Conservation (phyloP, 257 asterid species). For the Ehretia macrophylla region DNA sequence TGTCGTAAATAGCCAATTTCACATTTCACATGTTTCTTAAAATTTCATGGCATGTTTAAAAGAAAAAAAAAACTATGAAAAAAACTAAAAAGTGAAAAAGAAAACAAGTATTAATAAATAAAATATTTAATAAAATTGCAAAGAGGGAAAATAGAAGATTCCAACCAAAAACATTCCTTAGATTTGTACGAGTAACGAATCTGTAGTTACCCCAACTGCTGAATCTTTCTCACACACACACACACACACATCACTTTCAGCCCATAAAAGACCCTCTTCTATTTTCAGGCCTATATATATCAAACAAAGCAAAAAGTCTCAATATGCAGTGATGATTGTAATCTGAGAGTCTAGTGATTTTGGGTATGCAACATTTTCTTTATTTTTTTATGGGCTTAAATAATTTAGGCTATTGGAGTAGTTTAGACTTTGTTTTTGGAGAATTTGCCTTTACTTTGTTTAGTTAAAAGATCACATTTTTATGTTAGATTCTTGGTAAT, state of each 20-base stretch:
- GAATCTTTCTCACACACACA: too few relatives aligned
- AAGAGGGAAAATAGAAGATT: not conserved
- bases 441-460: conserved; percentile 2
- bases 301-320: not conserved
- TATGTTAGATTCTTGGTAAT: conserved; percentile 4
- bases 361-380: conserved; percentile 15
- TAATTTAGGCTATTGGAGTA: conserved; percentile 3
- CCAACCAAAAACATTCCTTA: conserved; percentile 5
- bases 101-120: too few relatives aligned
- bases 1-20: too few relatives aligned
- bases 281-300: not conserved
- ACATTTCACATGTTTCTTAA: too few relatives aligned
- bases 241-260: not conserved
- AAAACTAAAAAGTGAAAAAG: too few relatives aligned
- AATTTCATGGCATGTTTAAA: too few relatives aligned
- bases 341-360: conserved; percentile 11
- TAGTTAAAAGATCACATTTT: not conserved
- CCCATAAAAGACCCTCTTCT: conserved; percentile 3
- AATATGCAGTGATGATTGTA: conserved; percentile 11
- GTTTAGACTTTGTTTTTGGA: not conserved
- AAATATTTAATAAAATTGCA: not conserved
- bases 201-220: conserved; percentile 2
- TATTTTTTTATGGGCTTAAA: conserved; percentile 9
- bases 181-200: conserved; percentile 22
- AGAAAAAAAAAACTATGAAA: too few relatives aligned